Evolutionary conservation across 2,329 filamentous ascomycete species (phyloP), one percentile per base, ranked within the genome.

Genomic region (Colletotrichum gloeosporioides): DNA sequence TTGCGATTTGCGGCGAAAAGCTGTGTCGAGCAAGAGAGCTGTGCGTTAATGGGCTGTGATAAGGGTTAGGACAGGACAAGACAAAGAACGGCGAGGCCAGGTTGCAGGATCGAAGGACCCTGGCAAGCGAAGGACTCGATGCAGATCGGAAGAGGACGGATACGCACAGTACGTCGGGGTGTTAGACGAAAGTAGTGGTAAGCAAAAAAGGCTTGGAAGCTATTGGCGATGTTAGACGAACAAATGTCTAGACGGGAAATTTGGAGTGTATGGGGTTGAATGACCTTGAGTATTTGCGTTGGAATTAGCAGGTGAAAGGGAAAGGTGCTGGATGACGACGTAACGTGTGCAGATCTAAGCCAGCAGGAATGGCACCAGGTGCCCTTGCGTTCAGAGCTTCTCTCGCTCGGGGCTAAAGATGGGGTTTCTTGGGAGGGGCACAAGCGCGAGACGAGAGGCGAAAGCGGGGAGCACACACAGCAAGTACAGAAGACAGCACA

Each of bases 1-100:
- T 91, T 86, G 81, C 79, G 78, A 71, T 59, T 69, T 70, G 69
- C 57, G 71, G 49, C 72, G 71, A 73, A 22, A 64, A 78, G 71
- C 75, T 73, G 76, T 76, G 78, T 72, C 34, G 27, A 66, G 59
- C 34, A 65, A 75, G 76, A 75, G 73, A 75, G 77, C 66, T 76
- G 76, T 79, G 71, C 39, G 71, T 76, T 76, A 70, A 71, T 71
- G 75, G 55, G 74, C 73, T 64, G 72, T 71, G 71, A 71, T 77
- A 62, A 69, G 71, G 72, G 64, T 75, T 72, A 75, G 75, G 59
- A 70, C 39, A 64, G 31, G 67, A 69, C 67, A 62, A 55, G 31
- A 62, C 29, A 62, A 62, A 18, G 31, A 62, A 62, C 57, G 68
- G 61, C 70, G 27, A 74, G 71, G 74, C 74, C 74, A 76, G 74